phyloP scores from a whole-genome alignment of 1,284 basidiomycete genomes.

The Acaromyces ingoldii region DNA sequence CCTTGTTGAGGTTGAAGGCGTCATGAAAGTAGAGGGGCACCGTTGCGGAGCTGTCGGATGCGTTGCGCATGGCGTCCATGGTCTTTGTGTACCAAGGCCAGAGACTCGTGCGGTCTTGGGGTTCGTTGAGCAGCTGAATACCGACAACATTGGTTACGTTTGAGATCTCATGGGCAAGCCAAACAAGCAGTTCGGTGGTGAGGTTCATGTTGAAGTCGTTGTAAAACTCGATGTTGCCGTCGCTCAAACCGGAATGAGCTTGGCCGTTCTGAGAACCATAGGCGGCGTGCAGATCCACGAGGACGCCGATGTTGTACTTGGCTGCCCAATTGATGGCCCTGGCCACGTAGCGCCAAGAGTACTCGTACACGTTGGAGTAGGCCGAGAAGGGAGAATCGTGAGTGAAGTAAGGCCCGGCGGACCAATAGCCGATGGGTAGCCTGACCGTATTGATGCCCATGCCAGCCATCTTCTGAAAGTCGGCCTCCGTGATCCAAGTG shows the following conservation, averaged over 20 bases:
- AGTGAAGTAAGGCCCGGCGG: constrained; percentile 52
- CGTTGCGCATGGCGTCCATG: constrained; percentile 58
- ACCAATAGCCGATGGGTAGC: constrained; percentile 50
- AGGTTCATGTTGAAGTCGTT: constrained; percentile 57
- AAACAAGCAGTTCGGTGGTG: constrained; percentile 62
- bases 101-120: constrained; percentile 49
- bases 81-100: constrained; percentile 52
- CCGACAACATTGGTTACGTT: constrained; percentile 68
- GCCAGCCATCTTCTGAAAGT: constrained; percentile 51
- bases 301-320: constrained; percentile 63
- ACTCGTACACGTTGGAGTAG: constrained; percentile 62
- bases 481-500: constrained; percentile 63
- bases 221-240: constrained; percentile 58
- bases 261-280: constrained; percentile 64
- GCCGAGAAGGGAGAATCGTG: constrained; percentile 60
- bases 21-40: constrained; percentile 73
- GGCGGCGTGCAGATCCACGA: constrained; percentile 72
- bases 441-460: constrained; percentile 53
- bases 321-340: constrained; percentile 67
- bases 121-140: constrained; percentile 73
- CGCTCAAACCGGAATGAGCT: constrained; percentile 68
- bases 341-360: constrained; percentile 60
- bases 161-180: constrained; percentile 60
- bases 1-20: constrained; percentile 64
- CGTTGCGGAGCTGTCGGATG: constrained; percentile 52